Percentiles rank a stretch among this genome's conserved stretches.
These are phyloP conservation scores for Tylopilus plumbeoviolaceoides DNA, from an alignment of 768 basidiomycete species.

Conservation along the genomic window DNA sequence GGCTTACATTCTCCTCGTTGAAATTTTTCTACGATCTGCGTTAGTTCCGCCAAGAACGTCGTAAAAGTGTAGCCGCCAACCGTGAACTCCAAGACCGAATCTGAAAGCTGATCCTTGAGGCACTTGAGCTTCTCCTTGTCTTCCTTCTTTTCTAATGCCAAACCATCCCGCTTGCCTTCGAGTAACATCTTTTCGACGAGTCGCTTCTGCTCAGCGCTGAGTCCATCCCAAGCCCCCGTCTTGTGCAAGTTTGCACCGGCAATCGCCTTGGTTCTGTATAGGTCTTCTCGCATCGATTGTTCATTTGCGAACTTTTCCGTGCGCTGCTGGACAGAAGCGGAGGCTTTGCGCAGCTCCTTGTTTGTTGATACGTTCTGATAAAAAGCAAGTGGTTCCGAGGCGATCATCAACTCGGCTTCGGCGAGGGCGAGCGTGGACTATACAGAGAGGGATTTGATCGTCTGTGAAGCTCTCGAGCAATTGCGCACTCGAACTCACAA, in stretches of 20 bases:
- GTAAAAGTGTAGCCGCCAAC: conserved; percentile 38
- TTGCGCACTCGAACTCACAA: conserved; percentile 46
- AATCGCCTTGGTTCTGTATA: conserved; percentile 64
- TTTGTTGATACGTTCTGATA: conserved; percentile 76
- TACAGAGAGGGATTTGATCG: conserved; percentile 12
- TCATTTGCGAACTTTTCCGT: conserved; percentile 70
- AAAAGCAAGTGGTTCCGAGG: conserved; percentile 61
- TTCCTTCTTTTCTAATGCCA: conserved; percentile 66
- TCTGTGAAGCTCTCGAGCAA: conserved; percentile 1
- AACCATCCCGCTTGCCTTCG: conserved; percentile 74
- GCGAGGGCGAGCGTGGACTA: conserved; percentile 58
- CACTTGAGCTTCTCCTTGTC: conserved; percentile 47
- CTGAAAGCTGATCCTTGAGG: conserved; percentile 73
- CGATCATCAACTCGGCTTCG: conserved; percentile 50
- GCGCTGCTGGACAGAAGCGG: conserved; percentile 63
- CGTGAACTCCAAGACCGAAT: conserved; percentile 68
- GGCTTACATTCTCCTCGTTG: conserved; percentile 74
- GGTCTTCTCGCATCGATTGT: conserved; percentile 73
- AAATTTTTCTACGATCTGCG: conserved; percentile 62
- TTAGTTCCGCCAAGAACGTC: not conserved
- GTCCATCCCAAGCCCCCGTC: conserved; percentile 55
- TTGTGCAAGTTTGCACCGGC: conserved; percentile 66
- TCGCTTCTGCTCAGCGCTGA: conserved; percentile 68
- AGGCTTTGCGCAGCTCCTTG: conserved; percentile 73
- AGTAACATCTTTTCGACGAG: conserved; percentile 74